Percentiles rank a stretch among this genome's conserved stretches.
These are phyloP conservation scores for Monascus purpureus DNA, from an alignment of 495 filamentous ascomycete species.

Conservation along the genomic window DNA sequence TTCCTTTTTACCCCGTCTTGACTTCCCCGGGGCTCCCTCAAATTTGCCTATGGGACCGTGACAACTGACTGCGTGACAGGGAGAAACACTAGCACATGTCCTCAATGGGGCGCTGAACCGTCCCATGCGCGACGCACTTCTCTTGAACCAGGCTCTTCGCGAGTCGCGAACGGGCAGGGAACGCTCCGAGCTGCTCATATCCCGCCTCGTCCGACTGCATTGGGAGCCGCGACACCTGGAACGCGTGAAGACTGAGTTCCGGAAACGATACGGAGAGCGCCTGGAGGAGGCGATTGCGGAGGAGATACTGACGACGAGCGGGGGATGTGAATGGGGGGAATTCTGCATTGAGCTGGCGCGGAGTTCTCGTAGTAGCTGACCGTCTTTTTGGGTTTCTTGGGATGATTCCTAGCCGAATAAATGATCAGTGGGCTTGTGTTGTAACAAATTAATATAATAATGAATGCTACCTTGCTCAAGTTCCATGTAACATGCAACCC, in stretches of 20 bases:
- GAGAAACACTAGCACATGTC: constrained; percentile 87
- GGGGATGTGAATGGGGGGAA: constrained; percentile 37
- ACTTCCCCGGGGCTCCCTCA: too few relatives aligned
- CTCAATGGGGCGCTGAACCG: constrained; percentile 95
- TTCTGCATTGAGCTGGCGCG: constrained; percentile 44
- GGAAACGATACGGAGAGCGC: constrained; percentile 54
- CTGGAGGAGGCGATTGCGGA: constrained; percentile 47
- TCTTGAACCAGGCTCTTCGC: constrained; percentile 82
- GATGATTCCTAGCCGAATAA: too few relatives aligned
- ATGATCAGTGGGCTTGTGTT: too few relatives aligned
- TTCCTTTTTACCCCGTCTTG: too few relatives aligned
- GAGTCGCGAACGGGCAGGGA: constrained; percentile 47
- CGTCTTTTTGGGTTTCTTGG: not conserved
- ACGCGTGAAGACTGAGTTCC: constrained; percentile 54
- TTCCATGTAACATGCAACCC: too few relatives aligned
- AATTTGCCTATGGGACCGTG: too few relatives aligned
- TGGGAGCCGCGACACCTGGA: constrained; percentile 72
- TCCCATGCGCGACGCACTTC: constrained; percentile 82
- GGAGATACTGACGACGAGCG: constrained; percentile 25
- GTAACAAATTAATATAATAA: too few relatives aligned
- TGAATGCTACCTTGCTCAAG: too few relatives aligned
- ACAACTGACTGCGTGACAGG: constrained; percentile 37
- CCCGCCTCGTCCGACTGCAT: constrained; percentile 64
- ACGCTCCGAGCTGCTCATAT: constrained; percentile 71
- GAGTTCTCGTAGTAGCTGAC: constrained; percentile 10